Evolutionary conservation across 75 land plant species (phyloP), one percentile per base, ranked within the genome.

Genomic region (Selaginella moellendorffii): DNA sequence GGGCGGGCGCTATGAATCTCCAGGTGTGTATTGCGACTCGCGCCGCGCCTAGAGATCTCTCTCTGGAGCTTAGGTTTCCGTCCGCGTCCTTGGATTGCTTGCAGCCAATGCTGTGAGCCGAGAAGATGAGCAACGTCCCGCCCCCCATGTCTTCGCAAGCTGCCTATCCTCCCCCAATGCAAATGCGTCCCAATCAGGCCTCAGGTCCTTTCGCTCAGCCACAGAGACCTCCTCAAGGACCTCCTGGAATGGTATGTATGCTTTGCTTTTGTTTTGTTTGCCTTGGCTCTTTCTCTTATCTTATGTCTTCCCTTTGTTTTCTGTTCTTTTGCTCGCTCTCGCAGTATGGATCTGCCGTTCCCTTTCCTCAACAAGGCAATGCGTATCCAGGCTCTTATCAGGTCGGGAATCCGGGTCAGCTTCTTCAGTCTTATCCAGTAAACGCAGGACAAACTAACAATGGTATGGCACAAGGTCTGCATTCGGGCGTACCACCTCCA

Each of bases 361-460:
- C 46, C 46, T 36, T 14, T 14, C 46, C 46, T n/a, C n/a, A n/a
- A n/a, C n/a, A 36, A 36, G 46, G 46, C 5, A 36, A 36, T 14
- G n/a, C n/a, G n/a, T 36, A 36, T 14, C 5, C 46, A 36, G 14
- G 14, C 46, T 5, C 46, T 36, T 36, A 36, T 36, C 46, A 36
- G 46, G 46, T 36, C 46, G 46, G 46, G 46, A 36, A 36, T 36
- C 46, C 5, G 46, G 46, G 46, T 36, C 46, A 36, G 46, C 46
- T 14, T 36, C 14, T 36, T 36, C 46, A 5, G 46, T 14, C 46
- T 36, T 36, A 36, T 36, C 46, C 46, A 36, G 46, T 36, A 36
- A 36, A 36, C 46, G 14, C 46, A 36, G 46, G 46, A 14, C 46
- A 36, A 36, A 36, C 46, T 36, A 36, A 36, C 46, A 36, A 5